These are phyloP conservation scores for Panaeolus papilionaceus DNA, from an alignment of 768 basidiomycete species.

Conservation along the genomic window DNA sequence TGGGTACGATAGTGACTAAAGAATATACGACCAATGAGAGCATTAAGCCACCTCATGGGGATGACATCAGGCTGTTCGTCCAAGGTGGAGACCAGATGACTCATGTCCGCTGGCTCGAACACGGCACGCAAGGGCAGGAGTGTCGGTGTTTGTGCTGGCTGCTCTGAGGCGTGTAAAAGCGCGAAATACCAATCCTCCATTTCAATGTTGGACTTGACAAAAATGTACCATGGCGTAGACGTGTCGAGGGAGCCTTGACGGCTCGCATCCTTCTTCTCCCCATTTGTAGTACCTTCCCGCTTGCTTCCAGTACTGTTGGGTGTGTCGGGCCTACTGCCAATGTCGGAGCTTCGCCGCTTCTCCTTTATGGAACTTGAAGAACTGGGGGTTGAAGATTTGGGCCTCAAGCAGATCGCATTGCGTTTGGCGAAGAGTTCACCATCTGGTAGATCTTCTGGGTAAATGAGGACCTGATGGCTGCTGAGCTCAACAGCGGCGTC, in stretches of 20 bases:
- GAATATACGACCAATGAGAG: conserved; percentile 90
- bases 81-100: conserved; percentile 78
- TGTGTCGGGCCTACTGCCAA: conserved; percentile 37
- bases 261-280: conserved; percentile 51
- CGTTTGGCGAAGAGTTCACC: conserved; percentile 92
- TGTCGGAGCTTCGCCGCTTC: conserved; percentile 47
- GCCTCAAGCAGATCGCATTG: conserved; percentile 83
- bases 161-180: conserved; percentile 74
- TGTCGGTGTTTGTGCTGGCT: conserved; percentile 66
- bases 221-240: conserved; percentile 89
- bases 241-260: conserved; percentile 57
- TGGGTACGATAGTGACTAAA: conserved; percentile 91
- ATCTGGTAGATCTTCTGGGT: conserved; percentile 76
- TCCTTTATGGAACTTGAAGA: conserved; percentile 61
- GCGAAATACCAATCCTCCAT: conserved; percentile 99
- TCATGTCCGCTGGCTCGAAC: conserved; percentile 83
- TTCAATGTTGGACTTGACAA: conserved; percentile 84
- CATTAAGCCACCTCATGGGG: conserved; percentile 98
- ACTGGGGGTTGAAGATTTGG: conserved; percentile 46
- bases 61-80: conserved; percentile 96
- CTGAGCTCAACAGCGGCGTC: conserved; percentile 89
- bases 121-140: conserved; percentile 66
- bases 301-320: conserved; percentile 30
- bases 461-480: conserved; percentile 77
- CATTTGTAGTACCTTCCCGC: conserved; percentile 44